Conservation (phyloP, 176 grass and related monocot genomes). For the Eremochloa ophiuroides region DNA sequence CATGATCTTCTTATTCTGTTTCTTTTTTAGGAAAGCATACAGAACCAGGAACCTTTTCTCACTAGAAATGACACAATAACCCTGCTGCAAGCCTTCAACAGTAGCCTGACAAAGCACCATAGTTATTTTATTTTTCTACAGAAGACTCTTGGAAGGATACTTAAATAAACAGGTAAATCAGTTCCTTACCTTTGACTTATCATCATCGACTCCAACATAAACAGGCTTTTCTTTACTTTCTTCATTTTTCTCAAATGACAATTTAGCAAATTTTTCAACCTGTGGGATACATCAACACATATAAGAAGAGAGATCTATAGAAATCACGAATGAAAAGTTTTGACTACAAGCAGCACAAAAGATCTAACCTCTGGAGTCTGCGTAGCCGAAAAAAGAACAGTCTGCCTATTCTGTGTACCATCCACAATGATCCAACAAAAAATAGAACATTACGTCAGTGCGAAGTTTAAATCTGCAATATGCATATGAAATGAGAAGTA, state of each 20-base stretch:
- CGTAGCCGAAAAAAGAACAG: constrained; percentile 96
- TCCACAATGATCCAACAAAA: not conserved
- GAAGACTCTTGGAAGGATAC: not conserved
- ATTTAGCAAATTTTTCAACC: constrained; percentile 90
- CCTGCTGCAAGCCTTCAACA: constrained; percentile 91
- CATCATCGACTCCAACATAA: constrained; percentile 90
- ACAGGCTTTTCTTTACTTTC: constrained; percentile 74
- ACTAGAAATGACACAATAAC: constrained; percentile 86
- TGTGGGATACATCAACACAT: constrained; percentile 26
- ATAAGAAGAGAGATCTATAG: not conserved
- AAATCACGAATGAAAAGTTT: not conserved
- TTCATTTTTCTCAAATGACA: constrained; percentile 92
- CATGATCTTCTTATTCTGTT: constrained; percentile 86
- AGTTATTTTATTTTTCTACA: constrained; percentile 16
- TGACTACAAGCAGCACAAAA: not conserved
- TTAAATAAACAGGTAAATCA: not conserved
- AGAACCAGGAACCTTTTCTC: constrained; percentile 81
- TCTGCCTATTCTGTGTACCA: constrained; percentile 78
- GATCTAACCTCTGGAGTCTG: constrained; percentile 75
- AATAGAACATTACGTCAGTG: constrained; percentile 7
- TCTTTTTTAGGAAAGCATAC: constrained; percentile 91
- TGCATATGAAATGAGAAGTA: constrained; percentile 11
- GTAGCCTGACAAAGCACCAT: constrained; percentile 54
- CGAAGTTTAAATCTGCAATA: not conserved
- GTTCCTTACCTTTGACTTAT: constrained; percentile 62